Conservation (phyloP, 176 grass and related monocot species). For the Tillandsia leiboldiana region DNA sequence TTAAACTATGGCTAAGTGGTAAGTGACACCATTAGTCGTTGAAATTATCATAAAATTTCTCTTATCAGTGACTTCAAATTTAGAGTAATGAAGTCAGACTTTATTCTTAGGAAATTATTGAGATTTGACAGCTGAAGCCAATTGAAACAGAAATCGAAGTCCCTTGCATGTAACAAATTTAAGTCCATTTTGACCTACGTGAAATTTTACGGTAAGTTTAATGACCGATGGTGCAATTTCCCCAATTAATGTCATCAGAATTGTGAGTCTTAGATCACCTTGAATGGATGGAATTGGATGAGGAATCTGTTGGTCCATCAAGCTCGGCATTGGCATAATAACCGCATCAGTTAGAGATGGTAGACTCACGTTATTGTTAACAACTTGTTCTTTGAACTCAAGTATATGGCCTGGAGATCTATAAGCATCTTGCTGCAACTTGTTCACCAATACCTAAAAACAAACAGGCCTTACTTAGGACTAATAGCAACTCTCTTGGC, state of each 20-base stretch:
- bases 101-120: no score
- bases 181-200: conserved; percentile 1
- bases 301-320: conserved; percentile 25
- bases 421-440: conserved; percentile 70
- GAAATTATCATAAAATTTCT: no score
- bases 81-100: no score
- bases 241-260: background rate
- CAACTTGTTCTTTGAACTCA: conserved; percentile 45
- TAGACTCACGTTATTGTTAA: conserved; percentile 9
- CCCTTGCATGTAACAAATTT: no score
- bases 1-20: no score
- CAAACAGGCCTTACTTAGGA: background rate
- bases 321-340: background rate
- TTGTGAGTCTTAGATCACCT: conserved; percentile 18
- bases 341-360: conserved; percentile 4
- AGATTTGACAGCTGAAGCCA: no score
- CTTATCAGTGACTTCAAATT: no score
- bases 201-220: no score
- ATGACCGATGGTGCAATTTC: background rate
- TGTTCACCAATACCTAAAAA: conserved; percentile 40
- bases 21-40: no score
- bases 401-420: conserved; percentile 39
- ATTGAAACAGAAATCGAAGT: no score
- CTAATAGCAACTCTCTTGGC: background rate
- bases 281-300: conserved; percentile 2